A percentile compares a stretch with the other conserved stretches of the same genome.
These are phyloP conservation scores for Cryptomeria japonica DNA, from an alignment of 75 land plant species.

Conservation along the genomic window DNA sequence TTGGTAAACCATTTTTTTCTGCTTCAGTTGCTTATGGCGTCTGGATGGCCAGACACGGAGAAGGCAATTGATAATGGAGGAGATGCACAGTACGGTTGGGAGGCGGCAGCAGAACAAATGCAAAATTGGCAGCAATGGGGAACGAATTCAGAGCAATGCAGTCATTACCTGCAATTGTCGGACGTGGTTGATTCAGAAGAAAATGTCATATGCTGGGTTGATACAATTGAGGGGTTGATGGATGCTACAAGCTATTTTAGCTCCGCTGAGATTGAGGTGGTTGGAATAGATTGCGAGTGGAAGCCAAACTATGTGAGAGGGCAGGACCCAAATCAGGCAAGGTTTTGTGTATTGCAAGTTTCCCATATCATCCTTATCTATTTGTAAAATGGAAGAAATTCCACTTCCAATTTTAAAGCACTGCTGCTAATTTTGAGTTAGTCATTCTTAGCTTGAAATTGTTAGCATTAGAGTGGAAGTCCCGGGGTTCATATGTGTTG, in stretches of 20 bases:
- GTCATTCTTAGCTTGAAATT: no score
- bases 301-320: constrained; percentile 71
- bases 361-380: no score
- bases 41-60: not conserved
- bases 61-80: not conserved
- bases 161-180: constrained; percentile 18
- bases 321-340: constrained; percentile 55
- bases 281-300: constrained; percentile 89
- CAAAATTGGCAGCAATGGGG: not conserved
- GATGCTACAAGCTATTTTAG: constrained; percentile 38
- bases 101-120: not conserved
- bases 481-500: no score
- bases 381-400: no score
- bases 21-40: not conserved
- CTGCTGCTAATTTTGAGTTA: no score
- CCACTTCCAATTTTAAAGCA: no score
- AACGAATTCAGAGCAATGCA: not conserved
- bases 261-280: constrained; percentile 37
- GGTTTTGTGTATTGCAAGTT: not conserved
- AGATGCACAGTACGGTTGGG: not conserved
- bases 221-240: constrained; percentile 36
- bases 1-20: not conserved
- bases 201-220: constrained; percentile 62
- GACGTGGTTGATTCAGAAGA: constrained; percentile 38
- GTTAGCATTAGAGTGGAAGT: no score